Percentiles rank a stretch among this genome's conserved stretches.
phyloP scores from a whole-genome alignment of 2,329 filamentous ascomycete genomes.

The Boeremia exigua region DNA sequence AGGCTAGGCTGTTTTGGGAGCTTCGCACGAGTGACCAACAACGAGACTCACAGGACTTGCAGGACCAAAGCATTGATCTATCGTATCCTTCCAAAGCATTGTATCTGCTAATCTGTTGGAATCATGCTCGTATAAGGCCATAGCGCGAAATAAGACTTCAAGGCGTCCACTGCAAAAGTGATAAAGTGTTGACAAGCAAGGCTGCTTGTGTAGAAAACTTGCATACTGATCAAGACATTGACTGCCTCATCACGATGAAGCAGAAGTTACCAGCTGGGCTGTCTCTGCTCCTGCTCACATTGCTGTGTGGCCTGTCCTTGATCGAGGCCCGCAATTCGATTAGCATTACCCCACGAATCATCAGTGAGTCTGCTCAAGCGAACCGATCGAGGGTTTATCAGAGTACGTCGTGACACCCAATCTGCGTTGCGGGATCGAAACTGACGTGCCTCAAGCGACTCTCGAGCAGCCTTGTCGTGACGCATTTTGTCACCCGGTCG shows the following conservation, averaged over 20 bases:
- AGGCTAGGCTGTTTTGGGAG: not conserved
- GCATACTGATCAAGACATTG: not conserved
- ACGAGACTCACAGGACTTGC: not conserved
- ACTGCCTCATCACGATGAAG: not conserved
- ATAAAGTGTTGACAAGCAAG: not conserved
- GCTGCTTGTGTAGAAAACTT: not conserved
- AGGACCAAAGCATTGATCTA: not conserved
- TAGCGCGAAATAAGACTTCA: conserved; percentile 1
- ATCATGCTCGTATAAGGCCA: conserved; percentile 1
- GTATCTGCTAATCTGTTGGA: not conserved
- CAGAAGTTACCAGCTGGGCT: not conserved
- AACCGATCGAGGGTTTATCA: not conserved
- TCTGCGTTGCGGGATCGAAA: too few relatives aligned
- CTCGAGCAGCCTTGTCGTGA: not conserved
- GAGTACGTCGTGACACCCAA: not conserved
- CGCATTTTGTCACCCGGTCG: not conserved
- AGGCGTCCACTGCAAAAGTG: not conserved
- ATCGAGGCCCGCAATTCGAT: not conserved
- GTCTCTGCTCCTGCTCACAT: not conserved
- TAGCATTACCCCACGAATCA: not conserved
- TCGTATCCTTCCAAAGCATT: too few relatives aligned
- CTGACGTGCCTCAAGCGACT: not conserved
- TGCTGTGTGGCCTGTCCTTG: not conserved
- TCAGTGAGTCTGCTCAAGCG: not conserved
- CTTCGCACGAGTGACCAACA: conserved; percentile 3